These are phyloP conservation scores for Neospora caninum DNA, from an alignment of 169 alveolate genomes.

Conservation along the genomic window DNA sequence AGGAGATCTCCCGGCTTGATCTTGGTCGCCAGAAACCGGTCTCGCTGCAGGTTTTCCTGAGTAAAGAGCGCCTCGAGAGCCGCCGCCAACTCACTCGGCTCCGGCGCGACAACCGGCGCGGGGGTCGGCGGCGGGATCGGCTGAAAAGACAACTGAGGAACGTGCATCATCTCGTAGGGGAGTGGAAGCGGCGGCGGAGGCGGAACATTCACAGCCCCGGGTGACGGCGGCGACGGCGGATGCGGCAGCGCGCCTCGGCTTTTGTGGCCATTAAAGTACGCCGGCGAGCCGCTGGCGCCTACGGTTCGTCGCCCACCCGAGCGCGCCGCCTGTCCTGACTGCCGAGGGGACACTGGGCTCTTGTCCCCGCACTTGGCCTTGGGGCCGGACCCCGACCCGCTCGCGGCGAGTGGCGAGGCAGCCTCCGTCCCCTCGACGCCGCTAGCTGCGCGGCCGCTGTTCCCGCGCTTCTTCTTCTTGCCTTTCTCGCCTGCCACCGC, in stretches of 20 bases:
- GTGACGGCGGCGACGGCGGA: not conserved
- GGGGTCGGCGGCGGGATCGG: constrained; percentile 11
- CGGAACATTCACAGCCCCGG: not conserved
- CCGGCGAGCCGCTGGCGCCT: not conserved
- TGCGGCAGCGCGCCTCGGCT: not conserved
- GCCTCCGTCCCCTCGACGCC: not conserved
- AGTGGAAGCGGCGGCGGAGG: not conserved
- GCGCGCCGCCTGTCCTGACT: not conserved
- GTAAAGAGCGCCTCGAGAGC: constrained; percentile 26
- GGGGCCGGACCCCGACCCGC: not conserved
- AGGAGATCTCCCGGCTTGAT: constrained; percentile 35
- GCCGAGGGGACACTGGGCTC: not conserved
- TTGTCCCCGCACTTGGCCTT: not conserved
- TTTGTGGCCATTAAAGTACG: not conserved
- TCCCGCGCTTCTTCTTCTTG: not conserved
- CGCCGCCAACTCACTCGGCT: not conserved
- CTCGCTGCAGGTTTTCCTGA: constrained; percentile 22
- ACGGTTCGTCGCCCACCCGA: not conserved
- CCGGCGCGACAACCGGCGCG: not conserved
- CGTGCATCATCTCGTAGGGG: not conserved
- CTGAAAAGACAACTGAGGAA: not conserved
- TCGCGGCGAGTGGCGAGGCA: not conserved
- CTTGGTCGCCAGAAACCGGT: constrained; percentile 21
- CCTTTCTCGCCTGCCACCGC: not conserved
- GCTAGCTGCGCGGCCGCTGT: not conserved